phyloP scores from a whole-genome alignment of 805 yeast species.

The Kuraishia capsulata region DNA sequence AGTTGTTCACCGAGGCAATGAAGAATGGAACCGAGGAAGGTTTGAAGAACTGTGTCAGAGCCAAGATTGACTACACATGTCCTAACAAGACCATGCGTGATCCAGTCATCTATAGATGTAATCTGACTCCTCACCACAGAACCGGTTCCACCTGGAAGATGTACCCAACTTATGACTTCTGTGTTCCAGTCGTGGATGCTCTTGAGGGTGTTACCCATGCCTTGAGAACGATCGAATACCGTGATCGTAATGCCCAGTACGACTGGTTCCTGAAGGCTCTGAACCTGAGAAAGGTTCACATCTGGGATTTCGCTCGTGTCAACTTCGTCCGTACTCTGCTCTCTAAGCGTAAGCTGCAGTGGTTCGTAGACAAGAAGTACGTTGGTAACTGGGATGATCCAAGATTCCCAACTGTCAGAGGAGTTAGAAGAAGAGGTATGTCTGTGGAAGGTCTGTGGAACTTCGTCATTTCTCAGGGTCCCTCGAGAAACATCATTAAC shows the following conservation, averaged over 20 bases:
- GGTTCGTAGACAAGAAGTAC: constrained; percentile 91
- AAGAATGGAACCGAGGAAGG: constrained; percentile 91
- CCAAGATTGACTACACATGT: constrained; percentile 88
- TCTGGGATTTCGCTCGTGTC: constrained; percentile 98
- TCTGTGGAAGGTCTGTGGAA: constrained; percentile 94
- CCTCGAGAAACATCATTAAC: constrained; percentile 93
- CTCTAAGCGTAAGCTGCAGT: constrained; percentile 95
- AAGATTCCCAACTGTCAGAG: constrained; percentile 98
- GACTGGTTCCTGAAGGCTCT: constrained; percentile 89
- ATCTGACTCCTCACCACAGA: constrained; percentile 95
- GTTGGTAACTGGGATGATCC: constrained; percentile 98
- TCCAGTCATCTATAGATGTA: constrained; percentile 96
- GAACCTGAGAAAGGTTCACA: constrained; percentile 80
- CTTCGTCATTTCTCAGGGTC: constrained; percentile 94
- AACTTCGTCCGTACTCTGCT: constrained; percentile 93
- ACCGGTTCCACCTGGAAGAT: constrained; percentile 91
- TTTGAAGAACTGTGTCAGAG: constrained; percentile 86
- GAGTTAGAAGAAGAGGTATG: constrained; percentile 99
- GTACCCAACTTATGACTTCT: constrained; percentile 98
- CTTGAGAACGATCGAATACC: constrained; percentile 94
- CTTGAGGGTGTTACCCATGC: constrained; percentile 98
- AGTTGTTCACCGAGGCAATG: constrained; percentile 85
- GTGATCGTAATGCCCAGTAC: constrained; percentile 97
- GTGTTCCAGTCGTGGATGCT: constrained; percentile 94
- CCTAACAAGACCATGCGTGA: constrained; percentile 94